Base-by-base conservation (phyloP, 106 monocot genomes). In the Chionographis japonica region DNA sequence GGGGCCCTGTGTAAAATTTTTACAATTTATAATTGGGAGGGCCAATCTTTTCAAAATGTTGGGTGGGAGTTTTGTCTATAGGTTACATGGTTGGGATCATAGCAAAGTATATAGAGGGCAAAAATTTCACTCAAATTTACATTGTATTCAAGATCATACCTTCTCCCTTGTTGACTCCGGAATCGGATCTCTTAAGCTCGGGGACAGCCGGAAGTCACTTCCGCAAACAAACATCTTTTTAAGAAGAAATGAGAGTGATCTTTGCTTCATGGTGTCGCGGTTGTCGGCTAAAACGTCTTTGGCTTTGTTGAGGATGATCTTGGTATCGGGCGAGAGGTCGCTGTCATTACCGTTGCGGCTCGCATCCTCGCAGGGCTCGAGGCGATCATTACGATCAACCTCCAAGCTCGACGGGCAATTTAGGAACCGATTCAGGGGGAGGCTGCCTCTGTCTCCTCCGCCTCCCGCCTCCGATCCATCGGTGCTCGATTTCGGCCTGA, bases 101-200 rank as follows among this genome's bases (percentile, higher is more conserved):
- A 46, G 9, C 9, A 46, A 5, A 46, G 1, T 46, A 10, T 27
- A 46, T 46, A 10, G 9, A 46, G 8, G 9, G 46, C 9, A 10
- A 10, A 6, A 46, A 46, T 46, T 46, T 46, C 27, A 27, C 27
- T 27, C 27, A 27, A 27, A 27, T 46, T 46, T 46, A 46, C 46
- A 6, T 46, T 10, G 9, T 6, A 46, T 6, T 10, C 46, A 46
- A 6, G 46, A 27, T 27, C 46, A 46, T 75, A 86, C 90, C 84
- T 87, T 94, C 50, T 90, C 90, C 70, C 75, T 84, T 72, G 62
- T 80, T 54, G 86, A 75, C 61, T 79, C 85, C 8, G 63, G 68
- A 15, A 87, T 37, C 2, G 79, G 77, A 84, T 89, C 86, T 67
- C 77, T 79, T 6, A 46, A 46, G 46, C 46, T 46, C 0, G 77